Conservation (phyloP, 1,284 basidiomycete species). For the Moniliella sp. region DNA sequence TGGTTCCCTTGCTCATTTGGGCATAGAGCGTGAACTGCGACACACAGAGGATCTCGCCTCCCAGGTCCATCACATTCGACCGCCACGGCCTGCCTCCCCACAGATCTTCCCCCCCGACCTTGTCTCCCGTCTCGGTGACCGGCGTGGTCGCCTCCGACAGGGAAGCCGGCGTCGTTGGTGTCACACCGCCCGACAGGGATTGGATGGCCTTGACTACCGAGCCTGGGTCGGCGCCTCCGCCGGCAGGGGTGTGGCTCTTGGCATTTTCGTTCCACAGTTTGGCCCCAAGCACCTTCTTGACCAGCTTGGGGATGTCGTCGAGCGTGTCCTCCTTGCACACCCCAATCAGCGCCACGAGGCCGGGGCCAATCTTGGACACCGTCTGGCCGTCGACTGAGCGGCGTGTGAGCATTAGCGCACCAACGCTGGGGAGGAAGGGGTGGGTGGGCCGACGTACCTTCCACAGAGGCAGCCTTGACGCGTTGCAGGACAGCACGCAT, state of each 20-base stretch:
- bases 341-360: conserved; percentile 24
- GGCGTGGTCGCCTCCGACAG: not conserved
- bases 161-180: not conserved
- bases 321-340: conserved; percentile 18
- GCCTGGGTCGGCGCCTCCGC: not conserved
- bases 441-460: conserved; percentile 9
- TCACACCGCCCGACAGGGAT: not conserved
- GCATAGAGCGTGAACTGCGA: conserved; percentile 30
- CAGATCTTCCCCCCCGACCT: conserved; percentile 9
- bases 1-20: conserved; percentile 22
- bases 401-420: not conserved
- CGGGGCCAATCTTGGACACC: conserved; percentile 23
- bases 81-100: conserved; percentile 25
- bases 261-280: conserved; percentile 24
- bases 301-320: conserved; percentile 13
- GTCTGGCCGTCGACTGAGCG: conserved; percentile 18
- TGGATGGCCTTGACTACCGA: not conserved
- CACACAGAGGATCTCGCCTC: conserved; percentile 24
- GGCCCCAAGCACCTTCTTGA: conserved; percentile 15
- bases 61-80: conserved; percentile 16
- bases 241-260: not conserved
- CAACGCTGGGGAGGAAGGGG: not conserved
- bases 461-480: conserved; percentile 25
- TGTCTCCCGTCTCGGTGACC: conserved; percentile 1
- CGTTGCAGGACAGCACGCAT: conserved; percentile 29